Conservation (phyloP, 2,329 filamentous ascomycete species). For the Cytospora schulzeri region DNA sequence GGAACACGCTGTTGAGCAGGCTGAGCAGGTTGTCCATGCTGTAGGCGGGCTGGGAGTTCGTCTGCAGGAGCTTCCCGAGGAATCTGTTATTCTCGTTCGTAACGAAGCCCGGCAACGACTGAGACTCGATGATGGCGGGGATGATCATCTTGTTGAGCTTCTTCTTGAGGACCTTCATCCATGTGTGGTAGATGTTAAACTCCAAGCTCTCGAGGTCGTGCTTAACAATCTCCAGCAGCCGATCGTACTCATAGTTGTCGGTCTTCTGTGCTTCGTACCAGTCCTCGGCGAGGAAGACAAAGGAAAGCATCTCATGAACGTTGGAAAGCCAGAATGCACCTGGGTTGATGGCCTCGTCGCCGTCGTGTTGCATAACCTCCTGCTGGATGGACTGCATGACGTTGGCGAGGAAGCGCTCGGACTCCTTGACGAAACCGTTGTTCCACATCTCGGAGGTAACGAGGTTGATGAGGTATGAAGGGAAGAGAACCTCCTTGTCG, state of each 20-base stretch:
- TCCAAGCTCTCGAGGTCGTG: constrained; percentile 97
- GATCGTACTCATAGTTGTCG: constrained; percentile 98
- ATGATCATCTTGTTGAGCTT: constrained; percentile 99
- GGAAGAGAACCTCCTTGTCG: constrained; percentile 98
- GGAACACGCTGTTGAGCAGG: constrained; percentile 94
- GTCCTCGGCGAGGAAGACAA: constrained; percentile 97
- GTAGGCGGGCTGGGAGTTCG: constrained; percentile 89
- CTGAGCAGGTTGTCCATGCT: constrained; percentile 99
- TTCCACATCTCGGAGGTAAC: constrained; percentile 99
- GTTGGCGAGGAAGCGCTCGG: constrained; percentile 96
- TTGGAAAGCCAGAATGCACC: constrained; percentile 99
- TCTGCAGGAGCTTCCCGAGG: constrained; percentile 92
- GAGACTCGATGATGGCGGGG: constrained; percentile 97
- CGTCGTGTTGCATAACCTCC: constrained; percentile 98
- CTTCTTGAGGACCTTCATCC: constrained; percentile 99
- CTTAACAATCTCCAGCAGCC: constrained; percentile 96
- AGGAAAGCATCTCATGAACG: constrained; percentile 99
- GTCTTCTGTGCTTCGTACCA: constrained; percentile 99
- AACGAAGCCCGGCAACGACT: constrained; percentile 96
- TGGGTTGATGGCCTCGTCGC: constrained; percentile 94
- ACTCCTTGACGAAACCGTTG: constrained; percentile 99
- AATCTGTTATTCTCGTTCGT: constrained; percentile 99
- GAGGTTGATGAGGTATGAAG: constrained; percentile 96
- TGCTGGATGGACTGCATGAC: constrained; percentile 99
- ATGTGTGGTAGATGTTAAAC: constrained; percentile 99